A percentile compares a stretch with the other conserved stretches of the same genome.
phyloP scores from a whole-genome alignment of 768 basidiomycete genomes.

The Pleurotus salmoneostramineus region DNA sequence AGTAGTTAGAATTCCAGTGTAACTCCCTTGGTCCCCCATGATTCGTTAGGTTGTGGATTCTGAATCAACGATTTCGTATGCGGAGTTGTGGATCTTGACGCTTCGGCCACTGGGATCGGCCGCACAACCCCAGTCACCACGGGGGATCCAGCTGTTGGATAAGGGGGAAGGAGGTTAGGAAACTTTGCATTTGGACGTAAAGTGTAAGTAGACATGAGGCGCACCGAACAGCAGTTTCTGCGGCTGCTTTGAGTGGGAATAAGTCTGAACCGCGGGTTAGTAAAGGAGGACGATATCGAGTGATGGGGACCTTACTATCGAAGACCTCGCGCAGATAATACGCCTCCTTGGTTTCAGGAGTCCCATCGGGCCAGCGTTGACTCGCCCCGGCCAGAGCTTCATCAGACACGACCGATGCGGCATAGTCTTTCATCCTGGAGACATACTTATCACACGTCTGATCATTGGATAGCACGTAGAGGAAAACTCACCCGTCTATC shows the following conservation, averaged over 20 bases:
- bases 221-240: slow-evolving; percentile 86
- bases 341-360: slow-evolving; percentile 96
- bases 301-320: slow-evolving; percentile 49
- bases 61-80: slow-evolving; percentile 50
- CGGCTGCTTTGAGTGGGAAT: slow-evolving; percentile 85
- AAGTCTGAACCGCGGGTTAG: slow-evolving; percentile 40
- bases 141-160: slow-evolving; percentile 77
- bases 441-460: slow-evolving; percentile 1
- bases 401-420: slow-evolving; percentile 72
- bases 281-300: slow-evolving; percentile 8
- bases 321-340: slow-evolving; percentile 92
- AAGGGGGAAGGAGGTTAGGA: background rate
- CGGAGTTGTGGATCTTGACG: slow-evolving; percentile 93
- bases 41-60: slow-evolving; percentile 11
- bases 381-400: slow-evolving; percentile 70
- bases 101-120: slow-evolving; percentile 93
- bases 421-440: slow-evolving; percentile 84
- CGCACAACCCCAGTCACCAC: slow-evolving; percentile 95
- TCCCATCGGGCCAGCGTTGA: slow-evolving; percentile 73
- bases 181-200: too few species aligned
- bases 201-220: slow-evolving; percentile 21
- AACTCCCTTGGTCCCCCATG: background rate
- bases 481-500: slow-evolving; percentile 80
- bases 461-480: slow-evolving; percentile 1
- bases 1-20: background rate